These are phyloP conservation scores for Ophiostoma ips DNA, from an alignment of 2,329 filamentous ascomycete genomes.

Conservation along the genomic window DNA sequence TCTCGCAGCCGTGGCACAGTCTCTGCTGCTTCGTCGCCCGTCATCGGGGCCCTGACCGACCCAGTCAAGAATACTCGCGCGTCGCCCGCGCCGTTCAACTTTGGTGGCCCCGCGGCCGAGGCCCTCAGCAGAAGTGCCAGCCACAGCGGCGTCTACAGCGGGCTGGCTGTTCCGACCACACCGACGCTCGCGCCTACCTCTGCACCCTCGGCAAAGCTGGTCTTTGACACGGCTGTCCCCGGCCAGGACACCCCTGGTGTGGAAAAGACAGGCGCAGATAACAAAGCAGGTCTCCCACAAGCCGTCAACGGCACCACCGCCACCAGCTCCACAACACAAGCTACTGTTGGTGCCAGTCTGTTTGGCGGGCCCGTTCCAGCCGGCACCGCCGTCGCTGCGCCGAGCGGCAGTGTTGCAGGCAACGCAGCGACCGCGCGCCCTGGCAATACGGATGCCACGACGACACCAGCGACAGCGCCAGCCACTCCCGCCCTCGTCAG, in stretches of 20 bases:
- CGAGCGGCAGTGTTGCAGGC: neutral
- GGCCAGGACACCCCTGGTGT: neutral
- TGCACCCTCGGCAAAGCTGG: neutral
- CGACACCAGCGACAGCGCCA: neutral
- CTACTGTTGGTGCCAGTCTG: neutral
- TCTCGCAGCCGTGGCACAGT: constrained; percentile 25
- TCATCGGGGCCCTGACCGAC: constrained; percentile 56
- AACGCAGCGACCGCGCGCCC: neutral
- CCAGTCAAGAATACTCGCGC: constrained; percentile 33
- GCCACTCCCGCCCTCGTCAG: neutral
- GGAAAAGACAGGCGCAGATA: neutral
- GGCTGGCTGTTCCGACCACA: neutral
- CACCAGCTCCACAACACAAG: neutral
- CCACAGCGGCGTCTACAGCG: neutral
- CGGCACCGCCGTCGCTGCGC: neutral
- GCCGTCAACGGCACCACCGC: neutral
- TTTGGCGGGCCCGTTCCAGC: neutral
- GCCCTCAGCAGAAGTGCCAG: neutral
- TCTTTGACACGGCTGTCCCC: neutral
- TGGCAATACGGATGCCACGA: neutral
- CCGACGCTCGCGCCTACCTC: neutral
- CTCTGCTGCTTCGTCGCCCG: constrained; percentile 60
- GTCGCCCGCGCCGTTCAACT: constrained; percentile 44
- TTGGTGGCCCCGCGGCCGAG: neutral
- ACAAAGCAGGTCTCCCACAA: neutral